These are phyloP conservation scores for Lycium ferocissimum DNA, from an alignment of 257 asterid genomes.

Conservation along the genomic window DNA sequence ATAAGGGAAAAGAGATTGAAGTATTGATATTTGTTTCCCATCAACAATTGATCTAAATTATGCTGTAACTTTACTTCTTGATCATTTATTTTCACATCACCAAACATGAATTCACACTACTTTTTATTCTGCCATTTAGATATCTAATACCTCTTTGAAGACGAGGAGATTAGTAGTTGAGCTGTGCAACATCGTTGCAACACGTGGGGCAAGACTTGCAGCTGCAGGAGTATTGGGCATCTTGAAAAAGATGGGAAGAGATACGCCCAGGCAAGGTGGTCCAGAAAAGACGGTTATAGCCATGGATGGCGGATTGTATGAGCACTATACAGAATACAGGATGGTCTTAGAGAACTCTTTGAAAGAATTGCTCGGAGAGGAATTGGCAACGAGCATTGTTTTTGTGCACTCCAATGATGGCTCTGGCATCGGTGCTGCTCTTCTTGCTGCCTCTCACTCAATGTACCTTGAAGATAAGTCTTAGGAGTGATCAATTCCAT, in stretches of 20 bases:
- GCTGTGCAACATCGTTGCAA: slow-evolving; percentile 68
- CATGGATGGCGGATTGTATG: slow-evolving; percentile 84
- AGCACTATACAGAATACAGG: slow-evolving; percentile 72
- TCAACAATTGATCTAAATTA: not conserved
- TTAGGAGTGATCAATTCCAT: slow-evolving; percentile 29
- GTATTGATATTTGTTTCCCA: not conserved
- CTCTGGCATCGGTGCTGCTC: slow-evolving; percentile 92
- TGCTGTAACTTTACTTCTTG: not conserved
- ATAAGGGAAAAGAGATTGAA: not conserved
- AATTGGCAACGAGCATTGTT: slow-evolving; percentile 42
- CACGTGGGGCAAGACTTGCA: slow-evolving; percentile 88
- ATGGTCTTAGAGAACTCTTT: slow-evolving; percentile 61
- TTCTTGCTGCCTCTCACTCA: slow-evolving; percentile 84
- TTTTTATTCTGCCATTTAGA: slow-evolving; percentile 42
- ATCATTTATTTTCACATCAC: not conserved
- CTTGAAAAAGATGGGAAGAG: slow-evolving; percentile 81
- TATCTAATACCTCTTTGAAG: slow-evolving; percentile 64
- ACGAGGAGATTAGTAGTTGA: slow-evolving; percentile 57
- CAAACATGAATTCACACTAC: slow-evolving; percentile 1
- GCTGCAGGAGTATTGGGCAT: slow-evolving; percentile 80
- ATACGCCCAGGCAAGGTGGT: slow-evolving; percentile 46
- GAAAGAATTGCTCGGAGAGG: slow-evolving; percentile 64
- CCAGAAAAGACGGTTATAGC: slow-evolving; percentile 66
- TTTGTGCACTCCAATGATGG: slow-evolving; percentile 82
- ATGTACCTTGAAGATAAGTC: slow-evolving; percentile 43